Base-by-base conservation (phyloP, 2,329 filamentous ascomycete species). In the Didymella pomorum region DNA sequence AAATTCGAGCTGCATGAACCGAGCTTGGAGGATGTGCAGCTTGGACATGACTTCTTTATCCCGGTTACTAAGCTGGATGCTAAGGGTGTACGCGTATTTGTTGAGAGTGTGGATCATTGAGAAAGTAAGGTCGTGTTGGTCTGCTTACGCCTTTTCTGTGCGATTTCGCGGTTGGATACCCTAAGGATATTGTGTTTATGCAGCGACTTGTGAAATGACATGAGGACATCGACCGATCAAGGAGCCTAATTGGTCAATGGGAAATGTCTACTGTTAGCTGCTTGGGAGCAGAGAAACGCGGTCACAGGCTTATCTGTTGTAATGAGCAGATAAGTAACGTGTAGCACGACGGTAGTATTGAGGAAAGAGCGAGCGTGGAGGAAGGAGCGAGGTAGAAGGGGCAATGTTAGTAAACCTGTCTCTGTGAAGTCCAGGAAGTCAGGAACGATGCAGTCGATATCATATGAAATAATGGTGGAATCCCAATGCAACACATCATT, bases 41-140 rank as follows among this genome's bases (percentile, higher is more conserved):
- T 77, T 20, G 68, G 66, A 1, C 70, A 77, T 47, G 78, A 80
- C 61, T 76, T 73, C 39, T 79, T 80, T 44, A 75, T 75, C 45
- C 77, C 78, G 2, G 66, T 73, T 2, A 57, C 70, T 4, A 67
- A 50, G 56, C 14, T 70, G 46, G 72, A 72, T n/a, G 68, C 67
- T 0, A 76, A 77, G 55, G 78, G 76, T 0, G 67, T 80, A 7
- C 64, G 74, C 55, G 72, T 74, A 2, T 70, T 72, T 51, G 68
- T 74, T 0, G 65, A 52, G 26, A 62, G 61, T 5, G 56, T 58
- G 4, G 56, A 45, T 9, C 50, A 58, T 35, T 58, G 25, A 51
- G 12, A 26, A 21, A 10, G 21, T 1, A 18, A 16, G 8, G 2
- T 26, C 7, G 18, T 43, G 41, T 43, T n/a, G 18, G 14, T 26